A percentile compares a stretch with the other conserved stretches of the same genome.
These are phyloP conservation scores for Leccinum holopus DNA, from an alignment of 1,284 basidiomycete genomes.

Conservation along the genomic window DNA sequence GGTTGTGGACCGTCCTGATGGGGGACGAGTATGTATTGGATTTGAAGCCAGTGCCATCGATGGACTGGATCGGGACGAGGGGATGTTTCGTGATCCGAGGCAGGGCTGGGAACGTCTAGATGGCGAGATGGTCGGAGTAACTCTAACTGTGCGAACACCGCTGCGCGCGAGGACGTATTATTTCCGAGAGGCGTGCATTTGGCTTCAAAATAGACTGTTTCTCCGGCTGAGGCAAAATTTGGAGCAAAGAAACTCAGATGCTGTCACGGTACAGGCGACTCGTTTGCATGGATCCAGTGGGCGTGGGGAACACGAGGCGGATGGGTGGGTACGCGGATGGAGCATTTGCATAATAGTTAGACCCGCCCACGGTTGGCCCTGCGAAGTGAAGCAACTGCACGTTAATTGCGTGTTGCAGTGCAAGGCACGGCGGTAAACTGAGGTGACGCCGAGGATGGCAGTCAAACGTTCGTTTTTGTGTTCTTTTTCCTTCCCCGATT, in stretches of 20 bases:
- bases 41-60: not conserved
- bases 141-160: not conserved
- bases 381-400: not conserved
- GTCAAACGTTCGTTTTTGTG: constrained; percentile 2
- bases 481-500: not conserved
- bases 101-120: not conserved
- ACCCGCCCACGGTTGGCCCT: not conserved
- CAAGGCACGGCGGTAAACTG: not conserved
- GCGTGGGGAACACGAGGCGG: constrained; percentile 16
- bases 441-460: not conserved
- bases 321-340: not conserved
- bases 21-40: not conserved
- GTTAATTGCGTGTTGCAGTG: not conserved
- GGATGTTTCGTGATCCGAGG: not conserved
- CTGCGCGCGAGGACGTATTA: not conserved
- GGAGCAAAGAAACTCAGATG: constrained; percentile 16
- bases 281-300: constrained; percentile 1
- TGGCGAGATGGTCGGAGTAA: not conserved
- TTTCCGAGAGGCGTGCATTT: constrained; percentile 4
- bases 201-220: constrained; percentile 1
- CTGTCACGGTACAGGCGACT: constrained; percentile 1
- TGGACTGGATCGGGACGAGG: not conserved
- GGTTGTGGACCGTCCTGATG: not conserved
- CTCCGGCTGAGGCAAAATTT: constrained; percentile 12
- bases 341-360: not conserved